phyloP scores from a whole-genome alignment of 192 early-diverging fungal genomes.

The Lobulomyces angularis region DNA sequence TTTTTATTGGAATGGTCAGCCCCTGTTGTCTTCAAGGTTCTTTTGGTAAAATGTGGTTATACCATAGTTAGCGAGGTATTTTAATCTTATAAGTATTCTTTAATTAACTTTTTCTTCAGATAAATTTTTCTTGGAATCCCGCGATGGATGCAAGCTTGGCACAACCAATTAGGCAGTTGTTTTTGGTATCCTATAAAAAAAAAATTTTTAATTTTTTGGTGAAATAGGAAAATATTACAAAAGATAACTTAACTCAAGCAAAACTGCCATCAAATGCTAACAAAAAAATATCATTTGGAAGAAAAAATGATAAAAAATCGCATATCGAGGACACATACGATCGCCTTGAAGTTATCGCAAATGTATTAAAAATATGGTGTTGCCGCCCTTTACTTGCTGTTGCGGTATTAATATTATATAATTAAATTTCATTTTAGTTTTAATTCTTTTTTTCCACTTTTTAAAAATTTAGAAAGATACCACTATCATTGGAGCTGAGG shows the following conservation, averaged over 20 bases:
- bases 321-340: slow-evolving; percentile 45
- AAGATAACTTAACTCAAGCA: no score
- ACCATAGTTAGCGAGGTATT: slow-evolving; percentile 48
- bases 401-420: slow-evolving; percentile 30
- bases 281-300: slow-evolving; percentile 10
- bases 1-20: slow-evolving; percentile 53
- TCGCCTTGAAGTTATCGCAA: slow-evolving; percentile 65
- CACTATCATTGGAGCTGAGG: slow-evolving; percentile 47
- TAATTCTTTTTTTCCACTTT: neutral
- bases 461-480: slow-evolving; percentile 37
- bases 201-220: slow-evolving; percentile 10
- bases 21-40: slow-evolving; percentile 65
- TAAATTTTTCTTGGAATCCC: slow-evolving; percentile 68
- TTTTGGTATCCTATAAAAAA: slow-evolving; percentile 49
- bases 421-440: slow-evolving; percentile 5
- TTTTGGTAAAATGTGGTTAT: slow-evolving; percentile 64
- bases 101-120: no score
- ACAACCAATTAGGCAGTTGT: slow-evolving; percentile 46
- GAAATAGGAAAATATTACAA: slow-evolving; percentile 11
- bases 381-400: slow-evolving; percentile 66
- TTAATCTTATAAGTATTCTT: slow-evolving; percentile 7
- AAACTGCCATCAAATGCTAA: no score
- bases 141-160: slow-evolving; percentile 45
- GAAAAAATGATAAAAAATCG: slow-evolving; percentile 21
- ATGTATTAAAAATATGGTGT: slow-evolving; percentile 62